Conservation (phyloP, 495 filamentous ascomycete species). For the Penicilliopsis zonata region DNA sequence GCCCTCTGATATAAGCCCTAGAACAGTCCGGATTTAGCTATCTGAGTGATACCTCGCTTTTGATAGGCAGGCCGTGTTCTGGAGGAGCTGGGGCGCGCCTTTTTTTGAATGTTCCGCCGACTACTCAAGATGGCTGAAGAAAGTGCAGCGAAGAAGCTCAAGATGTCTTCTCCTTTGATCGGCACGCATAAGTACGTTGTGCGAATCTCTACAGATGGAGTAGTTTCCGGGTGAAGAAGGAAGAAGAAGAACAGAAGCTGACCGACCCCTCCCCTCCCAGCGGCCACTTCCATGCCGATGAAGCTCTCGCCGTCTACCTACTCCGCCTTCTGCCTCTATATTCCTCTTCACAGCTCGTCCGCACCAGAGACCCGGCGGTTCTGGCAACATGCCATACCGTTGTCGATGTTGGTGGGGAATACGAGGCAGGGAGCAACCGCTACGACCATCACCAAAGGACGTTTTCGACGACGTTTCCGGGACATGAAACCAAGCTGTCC, state of each 20-base stretch:
- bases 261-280: constrained; percentile 28
- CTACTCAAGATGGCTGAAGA: constrained; percentile 48
- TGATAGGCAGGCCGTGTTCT: too few relatives aligned
- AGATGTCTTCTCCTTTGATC: constrained; percentile 52
- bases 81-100: too few relatives aligned
- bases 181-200: constrained; percentile 69
- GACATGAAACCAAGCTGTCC: constrained; percentile 73
- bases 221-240: too few relatives aligned
- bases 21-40: neutral
- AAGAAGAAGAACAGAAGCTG: too few relatives aligned
- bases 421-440: constrained; percentile 60
- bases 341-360: constrained; percentile 57
- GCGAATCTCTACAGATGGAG: too few relatives aligned
- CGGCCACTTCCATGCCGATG: constrained; percentile 97
- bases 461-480: constrained; percentile 70
- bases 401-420: constrained; percentile 89
- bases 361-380: constrained; percentile 70
- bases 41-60: too few relatives aligned
- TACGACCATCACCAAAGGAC: constrained; percentile 97
- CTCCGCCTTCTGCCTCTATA: constrained; percentile 83
- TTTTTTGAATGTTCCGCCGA: too few relatives aligned
- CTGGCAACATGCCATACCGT: constrained; percentile 84
- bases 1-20: constrained; percentile 10
- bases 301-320: constrained; percentile 95
- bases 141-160: constrained; percentile 59